Evolutionary conservation across 1,139 yeast genomes (phyloP).

Genomic region (Saccharomyces hybrid): DNA sequence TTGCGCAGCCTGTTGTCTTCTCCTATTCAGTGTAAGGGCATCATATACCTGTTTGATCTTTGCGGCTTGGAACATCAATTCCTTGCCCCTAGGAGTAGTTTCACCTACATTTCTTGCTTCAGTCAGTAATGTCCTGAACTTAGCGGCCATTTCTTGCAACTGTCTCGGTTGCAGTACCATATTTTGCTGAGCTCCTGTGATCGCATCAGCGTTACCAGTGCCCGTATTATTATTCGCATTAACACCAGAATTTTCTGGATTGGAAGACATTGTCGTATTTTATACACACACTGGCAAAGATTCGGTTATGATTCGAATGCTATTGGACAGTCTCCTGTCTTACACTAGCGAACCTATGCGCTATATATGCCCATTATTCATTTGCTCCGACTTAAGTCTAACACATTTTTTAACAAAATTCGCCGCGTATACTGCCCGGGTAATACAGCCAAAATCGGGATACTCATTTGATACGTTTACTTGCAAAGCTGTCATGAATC

Average conservation of each 20-base stretch:
- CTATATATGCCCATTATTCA: background rate
- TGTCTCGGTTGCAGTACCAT: conserved; percentile 41
- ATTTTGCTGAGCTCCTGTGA: conserved; percentile 8
- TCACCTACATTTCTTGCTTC: conserved; percentile 51
- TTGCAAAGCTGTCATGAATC: background rate
- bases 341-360: background rate
- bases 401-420: background rate
- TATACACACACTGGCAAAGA: background rate
- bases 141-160: conserved; percentile 53
- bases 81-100: conserved; percentile 63
- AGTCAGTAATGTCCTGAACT: conserved; percentile 54
- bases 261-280: background rate
- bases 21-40: conserved; percentile 18
- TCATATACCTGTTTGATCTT: conserved; percentile 39
- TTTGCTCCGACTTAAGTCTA: background rate
- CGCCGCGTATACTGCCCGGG: background rate
- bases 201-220: conserved; percentile 2
- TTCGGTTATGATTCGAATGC: background rate
- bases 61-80: conserved; percentile 61
- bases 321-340: background rate
- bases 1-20: conserved; percentile 27
- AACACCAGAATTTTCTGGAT: background rate
- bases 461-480: background rate
- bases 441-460: background rate
- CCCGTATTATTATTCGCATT: conserved; percentile 1